Percentiles rank a stretch among this genome's conserved stretches.
phyloP scores from a whole-genome alignment of 352 stramenopile species.

The Pythium phragmitis region DNA sequence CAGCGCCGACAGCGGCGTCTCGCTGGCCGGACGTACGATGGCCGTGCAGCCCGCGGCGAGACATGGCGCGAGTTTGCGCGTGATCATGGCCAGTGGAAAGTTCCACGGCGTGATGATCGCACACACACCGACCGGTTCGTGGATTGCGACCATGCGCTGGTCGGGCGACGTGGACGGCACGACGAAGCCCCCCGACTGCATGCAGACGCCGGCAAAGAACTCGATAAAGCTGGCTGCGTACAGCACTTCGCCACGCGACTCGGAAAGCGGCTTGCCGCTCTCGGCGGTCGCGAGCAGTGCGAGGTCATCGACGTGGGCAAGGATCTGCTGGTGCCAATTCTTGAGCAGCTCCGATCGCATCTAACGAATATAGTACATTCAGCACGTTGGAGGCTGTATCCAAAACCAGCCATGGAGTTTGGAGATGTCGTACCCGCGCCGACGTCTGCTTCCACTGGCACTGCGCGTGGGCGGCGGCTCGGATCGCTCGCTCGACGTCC shows the following conservation, averaged over 20 bases:
- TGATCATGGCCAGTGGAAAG: constrained; percentile 99
- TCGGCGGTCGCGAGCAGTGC: constrained; percentile 94
- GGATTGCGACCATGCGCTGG: constrained; percentile 73
- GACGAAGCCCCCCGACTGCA: constrained; percentile 86
- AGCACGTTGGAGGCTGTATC: too few relatives aligned
- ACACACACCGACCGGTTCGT: constrained; percentile 94
- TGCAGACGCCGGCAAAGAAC: constrained; percentile 94
- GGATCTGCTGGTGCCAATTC: constrained; percentile 70
- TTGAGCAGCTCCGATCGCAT: constrained; percentile 61
- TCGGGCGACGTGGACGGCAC: constrained; percentile 51
- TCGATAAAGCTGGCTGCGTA: constrained; percentile 95
- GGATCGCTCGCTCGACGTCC: constrained; percentile 74
- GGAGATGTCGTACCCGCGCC: constrained; percentile 33
- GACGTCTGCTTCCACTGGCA: constrained; percentile 62
- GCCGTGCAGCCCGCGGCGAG: constrained; percentile 94
- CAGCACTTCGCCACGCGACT: constrained; percentile 92
- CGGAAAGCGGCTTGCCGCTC: constrained; percentile 95
- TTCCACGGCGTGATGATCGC: constrained; percentile 98
- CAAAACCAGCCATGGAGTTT: not conserved
- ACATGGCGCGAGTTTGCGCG: constrained; percentile 94
- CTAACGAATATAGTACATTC: constrained; percentile 9
- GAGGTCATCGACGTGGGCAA: constrained; percentile 67
- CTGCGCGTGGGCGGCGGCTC: constrained; percentile 57
- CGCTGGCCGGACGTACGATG: constrained; percentile 95
- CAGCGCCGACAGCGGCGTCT: constrained; percentile 96